A percentile compares a stretch with the other conserved stretches of the same genome.
These are phyloP conservation scores for Clonostachys rhizophaga DNA, from an alignment of 2,329 filamentous ascomycete species.

Conservation along the genomic window DNA sequence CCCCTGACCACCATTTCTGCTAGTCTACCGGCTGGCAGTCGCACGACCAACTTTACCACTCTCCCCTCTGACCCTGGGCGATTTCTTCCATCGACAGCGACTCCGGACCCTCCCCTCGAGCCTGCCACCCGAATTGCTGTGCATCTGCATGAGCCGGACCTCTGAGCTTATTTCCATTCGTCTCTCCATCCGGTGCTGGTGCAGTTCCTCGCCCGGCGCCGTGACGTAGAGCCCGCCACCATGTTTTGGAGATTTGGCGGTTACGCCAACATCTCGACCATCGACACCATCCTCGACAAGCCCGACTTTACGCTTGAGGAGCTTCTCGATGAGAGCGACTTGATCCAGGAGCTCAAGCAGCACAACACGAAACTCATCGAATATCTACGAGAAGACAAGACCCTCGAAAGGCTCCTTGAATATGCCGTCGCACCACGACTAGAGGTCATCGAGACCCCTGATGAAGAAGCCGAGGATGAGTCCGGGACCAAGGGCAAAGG, in stretches of 20 bases:
- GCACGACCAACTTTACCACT: too few relatives aligned
- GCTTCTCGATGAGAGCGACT: constrained; percentile 88
- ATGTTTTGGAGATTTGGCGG: constrained; percentile 99
- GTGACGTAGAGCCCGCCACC: constrained; percentile 41
- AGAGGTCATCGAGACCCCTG: constrained; percentile 47
- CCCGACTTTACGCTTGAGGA: constrained; percentile 94
- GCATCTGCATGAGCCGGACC: constrained; percentile 33
- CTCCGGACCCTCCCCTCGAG: too few relatives aligned
- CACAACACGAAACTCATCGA: constrained; percentile 98
- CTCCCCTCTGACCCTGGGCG: too few relatives aligned
- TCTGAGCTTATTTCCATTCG: constrained; percentile 27
- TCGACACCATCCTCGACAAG: constrained; percentile 96
- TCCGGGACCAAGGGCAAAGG: constrained; percentile 41
- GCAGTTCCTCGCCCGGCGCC: constrained; percentile 21
- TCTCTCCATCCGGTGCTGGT: constrained; percentile 17
- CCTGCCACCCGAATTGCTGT: too few relatives aligned
- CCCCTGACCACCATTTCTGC: too few relatives aligned
- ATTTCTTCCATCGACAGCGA: too few relatives aligned
- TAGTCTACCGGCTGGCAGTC: too few relatives aligned
- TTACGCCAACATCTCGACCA: constrained; percentile 94
- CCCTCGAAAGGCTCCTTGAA: constrained; percentile 80
- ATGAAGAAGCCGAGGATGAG: constrained; percentile 45
- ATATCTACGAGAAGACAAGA: constrained; percentile 82
- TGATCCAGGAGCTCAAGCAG: constrained; percentile 97
- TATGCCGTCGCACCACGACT: constrained; percentile 83